Evolutionary conservation across 768 basidiomycete species (phyloP).

Genomic region (Boletus insuetus): DNA sequence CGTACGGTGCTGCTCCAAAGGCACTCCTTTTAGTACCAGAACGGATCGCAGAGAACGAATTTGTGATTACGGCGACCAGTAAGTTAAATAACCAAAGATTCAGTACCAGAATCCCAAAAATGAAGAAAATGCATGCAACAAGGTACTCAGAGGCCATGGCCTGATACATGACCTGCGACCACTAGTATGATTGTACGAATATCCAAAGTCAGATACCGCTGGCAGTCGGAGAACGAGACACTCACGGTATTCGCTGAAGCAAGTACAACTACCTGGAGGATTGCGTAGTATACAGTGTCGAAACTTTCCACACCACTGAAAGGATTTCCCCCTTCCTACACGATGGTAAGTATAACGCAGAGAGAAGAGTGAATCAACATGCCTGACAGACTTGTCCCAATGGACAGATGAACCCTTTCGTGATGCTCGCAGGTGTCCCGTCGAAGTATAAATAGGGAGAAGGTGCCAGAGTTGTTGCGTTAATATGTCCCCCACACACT

Average conservation of each 20-base stretch:
- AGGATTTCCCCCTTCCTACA: constrained; percentile 66
- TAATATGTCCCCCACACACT: constrained; percentile 79
- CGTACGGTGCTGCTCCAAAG: constrained; percentile 66
- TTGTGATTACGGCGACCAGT: constrained; percentile 94
- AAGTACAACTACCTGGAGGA: constrained; percentile 81
- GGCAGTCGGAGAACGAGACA: constrained; percentile 5
- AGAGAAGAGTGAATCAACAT: constrained; percentile 10
- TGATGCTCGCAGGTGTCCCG: constrained; percentile 34
- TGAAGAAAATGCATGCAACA: constrained; percentile 81
- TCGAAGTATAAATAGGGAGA: constrained; percentile 41
- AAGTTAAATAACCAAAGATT: constrained; percentile 95
- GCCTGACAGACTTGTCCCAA: constrained; percentile 81
- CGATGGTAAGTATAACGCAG: neutral
- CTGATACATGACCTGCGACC: constrained; percentile 79
- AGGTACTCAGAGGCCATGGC: constrained; percentile 91
- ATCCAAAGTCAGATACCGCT: neutral
- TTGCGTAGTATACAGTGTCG: constrained; percentile 83
- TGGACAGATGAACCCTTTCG: constrained; percentile 90
- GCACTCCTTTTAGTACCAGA: constrained; percentile 86
- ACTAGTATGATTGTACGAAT: constrained; percentile 38
- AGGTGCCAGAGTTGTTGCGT: constrained; percentile 50
- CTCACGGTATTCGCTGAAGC: constrained; percentile 75
- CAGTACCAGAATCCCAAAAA: constrained; percentile 76
- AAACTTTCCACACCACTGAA: constrained; percentile 67
- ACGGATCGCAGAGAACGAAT: constrained; percentile 85